phyloP scores from a whole-genome alignment of 192 early-diverging fungal species.

The Coemansia biformis region DNA sequence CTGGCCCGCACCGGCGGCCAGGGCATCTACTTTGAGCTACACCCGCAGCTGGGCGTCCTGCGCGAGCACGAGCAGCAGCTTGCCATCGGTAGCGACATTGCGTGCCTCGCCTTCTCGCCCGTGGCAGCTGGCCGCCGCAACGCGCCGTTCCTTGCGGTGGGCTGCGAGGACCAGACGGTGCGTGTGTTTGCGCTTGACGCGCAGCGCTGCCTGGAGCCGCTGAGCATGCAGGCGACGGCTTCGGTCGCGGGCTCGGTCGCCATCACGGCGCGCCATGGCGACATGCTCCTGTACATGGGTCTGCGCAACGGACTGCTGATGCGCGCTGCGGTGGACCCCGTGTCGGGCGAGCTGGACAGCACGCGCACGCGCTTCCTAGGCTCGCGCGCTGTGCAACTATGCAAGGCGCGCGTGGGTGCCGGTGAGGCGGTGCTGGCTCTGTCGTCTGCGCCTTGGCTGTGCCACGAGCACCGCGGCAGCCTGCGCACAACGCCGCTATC shows the following conservation, averaged over 20 bases:
- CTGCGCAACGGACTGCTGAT: constrained; percentile 84
- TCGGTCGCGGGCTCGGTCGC: constrained; percentile 67
- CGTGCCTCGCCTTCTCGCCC: constrained; percentile 71
- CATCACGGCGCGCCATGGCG: constrained; percentile 54
- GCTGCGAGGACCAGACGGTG: constrained; percentile 88
- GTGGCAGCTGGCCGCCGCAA: constrained; percentile 71
- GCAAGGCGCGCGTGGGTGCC: constrained; percentile 62
- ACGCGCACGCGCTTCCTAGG: constrained; percentile 83
- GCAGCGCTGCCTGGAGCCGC: constrained; percentile 66
- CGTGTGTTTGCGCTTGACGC: constrained; percentile 81
- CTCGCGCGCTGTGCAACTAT: constrained; percentile 75
- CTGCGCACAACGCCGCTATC: constrained; percentile 75
- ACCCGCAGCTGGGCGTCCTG: constrained; percentile 61
- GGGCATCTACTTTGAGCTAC: constrained; percentile 90
- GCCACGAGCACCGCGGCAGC: constrained; percentile 69
- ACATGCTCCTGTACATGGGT: constrained; percentile 79
- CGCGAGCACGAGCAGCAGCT: constrained; percentile 82
- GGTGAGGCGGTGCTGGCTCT: constrained; percentile 75
- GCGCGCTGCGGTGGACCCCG: constrained; percentile 76
- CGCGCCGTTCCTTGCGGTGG: constrained; percentile 80
- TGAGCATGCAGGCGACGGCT: constrained; percentile 69
- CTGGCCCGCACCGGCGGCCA: constrained; percentile 68
- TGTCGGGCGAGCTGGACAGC: constrained; percentile 77
- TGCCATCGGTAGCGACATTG: constrained; percentile 64
- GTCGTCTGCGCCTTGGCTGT: constrained; percentile 83